Base-by-base conservation (phyloP, 495 filamentous ascomycete species). In the Terfezia claveryi region DNA sequence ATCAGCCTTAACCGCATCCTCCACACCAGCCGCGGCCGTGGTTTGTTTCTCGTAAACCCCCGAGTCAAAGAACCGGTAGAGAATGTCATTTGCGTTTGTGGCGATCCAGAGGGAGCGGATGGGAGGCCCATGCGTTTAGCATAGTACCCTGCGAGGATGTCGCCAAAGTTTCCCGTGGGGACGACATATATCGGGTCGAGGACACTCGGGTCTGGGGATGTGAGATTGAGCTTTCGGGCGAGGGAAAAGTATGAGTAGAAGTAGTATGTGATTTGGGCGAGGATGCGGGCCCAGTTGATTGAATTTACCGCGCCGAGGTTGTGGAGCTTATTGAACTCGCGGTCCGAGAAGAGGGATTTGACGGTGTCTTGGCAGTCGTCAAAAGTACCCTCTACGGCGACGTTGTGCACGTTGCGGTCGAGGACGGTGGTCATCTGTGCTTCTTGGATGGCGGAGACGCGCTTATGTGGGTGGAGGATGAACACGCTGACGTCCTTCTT, bases 361-460 rank as follows among this genome's bases (percentile, higher is more conserved):
- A 98, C 83, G 54, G 86, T 85, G 64, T 94, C 89, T 68, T 93
- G 88, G 69, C 89, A 96, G 65, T 96, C 84, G 61, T 98, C 91
- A 69, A 98, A 95, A 2, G 83, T 85, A 37, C 89, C 88, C 52
- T 80, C 76, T 12, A 94, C 80, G 50, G 83, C 76, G 1, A 96
- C 68, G 68, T 87, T 88, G 73, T 94, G 84, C 9, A 94, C 82
- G 68, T 98, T 98, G 52, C 71, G 69, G 63, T 95, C 91, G 23
- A 82, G 68, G 54, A 85, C 79, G 0, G 88, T 91, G 1, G 86
- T 94, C 91, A 98, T 95, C 70, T 96, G 91, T 4, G 80, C 82
- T 68, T 94, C 84, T 65, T 95, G 91, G 55, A 95, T 81, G 2
- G 86, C 81, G 61, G 77, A 83, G 49, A 94, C 78, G 52, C 80